A percentile compares a stretch with the other conserved stretches of the same genome.
These are phyloP conservation scores for Candida sanyaensis DNA, from an alignment of 1,139 yeast species.

Conservation along the genomic window DNA sequence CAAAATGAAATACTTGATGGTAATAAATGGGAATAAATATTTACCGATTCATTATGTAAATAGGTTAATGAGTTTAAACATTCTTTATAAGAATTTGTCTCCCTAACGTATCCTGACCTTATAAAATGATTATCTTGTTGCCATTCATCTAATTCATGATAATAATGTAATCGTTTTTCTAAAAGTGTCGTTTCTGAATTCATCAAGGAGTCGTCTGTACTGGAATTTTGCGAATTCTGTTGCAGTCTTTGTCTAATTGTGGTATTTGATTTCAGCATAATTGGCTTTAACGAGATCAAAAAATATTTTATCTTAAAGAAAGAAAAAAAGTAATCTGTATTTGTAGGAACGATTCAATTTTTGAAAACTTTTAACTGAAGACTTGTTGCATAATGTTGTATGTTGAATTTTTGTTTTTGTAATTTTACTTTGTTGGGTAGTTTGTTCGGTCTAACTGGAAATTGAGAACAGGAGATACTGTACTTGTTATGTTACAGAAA, in stretches of 20 bases:
- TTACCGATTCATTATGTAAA: slow-evolving; percentile 83
- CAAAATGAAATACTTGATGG: slow-evolving; percentile 55
- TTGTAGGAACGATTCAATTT: not conserved
- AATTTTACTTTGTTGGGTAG: slow-evolving; percentile 1
- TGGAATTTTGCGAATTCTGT: not conserved
- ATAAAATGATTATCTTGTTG: slow-evolving; percentile 85
- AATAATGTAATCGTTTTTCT: slow-evolving; percentile 21
- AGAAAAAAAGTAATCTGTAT: not conserved
- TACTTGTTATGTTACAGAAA: not conserved
- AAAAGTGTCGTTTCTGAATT: slow-evolving; percentile 4
- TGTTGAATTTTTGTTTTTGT: not conserved
- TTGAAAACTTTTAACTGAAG: not conserved
- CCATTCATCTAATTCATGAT: slow-evolving; percentile 69
- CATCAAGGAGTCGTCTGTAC: not conserved
- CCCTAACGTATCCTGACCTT: slow-evolving; percentile 71
- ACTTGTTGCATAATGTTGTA: not conserved
- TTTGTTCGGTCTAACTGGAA: not conserved
- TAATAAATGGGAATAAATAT: slow-evolving; percentile 76
- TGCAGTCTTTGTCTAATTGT: slow-evolving; percentile 3
- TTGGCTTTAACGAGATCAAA: not conserved
- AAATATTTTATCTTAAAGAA: not conserved
- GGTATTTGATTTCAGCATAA: slow-evolving; percentile 2
- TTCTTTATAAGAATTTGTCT: slow-evolving; percentile 53
- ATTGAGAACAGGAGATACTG: too few species aligned
- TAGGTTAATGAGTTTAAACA: slow-evolving; percentile 62